These are phyloP conservation scores for Trichoderma hamatum DNA, from an alignment of 2,329 filamentous ascomycete genomes.

Conservation along the genomic window DNA sequence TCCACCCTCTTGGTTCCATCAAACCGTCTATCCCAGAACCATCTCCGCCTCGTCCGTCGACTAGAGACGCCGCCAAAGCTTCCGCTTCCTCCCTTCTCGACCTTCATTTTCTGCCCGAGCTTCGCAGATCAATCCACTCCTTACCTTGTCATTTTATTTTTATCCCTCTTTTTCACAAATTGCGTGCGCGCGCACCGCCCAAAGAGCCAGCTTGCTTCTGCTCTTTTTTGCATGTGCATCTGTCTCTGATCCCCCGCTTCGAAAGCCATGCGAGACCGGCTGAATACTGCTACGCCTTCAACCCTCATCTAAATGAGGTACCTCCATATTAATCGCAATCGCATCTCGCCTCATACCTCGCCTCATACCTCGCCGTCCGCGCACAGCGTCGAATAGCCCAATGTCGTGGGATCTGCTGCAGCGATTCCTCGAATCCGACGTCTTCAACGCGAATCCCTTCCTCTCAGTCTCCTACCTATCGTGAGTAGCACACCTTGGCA, in stretches of 20 bases:
- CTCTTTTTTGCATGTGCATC: background rate
- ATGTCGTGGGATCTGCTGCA: slow-evolving; percentile 88
- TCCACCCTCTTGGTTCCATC: slow-evolving; percentile 5
- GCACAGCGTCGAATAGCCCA: slow-evolving; percentile 41
- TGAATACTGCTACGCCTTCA: slow-evolving; percentile 26
- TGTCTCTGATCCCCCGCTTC: slow-evolving; percentile 7
- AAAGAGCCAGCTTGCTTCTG: background rate
- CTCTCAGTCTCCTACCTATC: slow-evolving; percentile 86
- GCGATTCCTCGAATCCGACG: slow-evolving; percentile 90
- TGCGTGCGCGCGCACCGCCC: background rate
- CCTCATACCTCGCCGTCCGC: slow-evolving; percentile 29
- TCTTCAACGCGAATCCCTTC: slow-evolving; percentile 90
- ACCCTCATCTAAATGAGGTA: slow-evolving; percentile 33
- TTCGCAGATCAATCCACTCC: slow-evolving; percentile 4
- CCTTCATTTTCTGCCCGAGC: slow-evolving; percentile 7
- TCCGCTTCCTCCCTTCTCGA: background rate
- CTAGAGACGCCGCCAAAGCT: slow-evolving; percentile 18
- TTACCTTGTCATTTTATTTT: background rate
- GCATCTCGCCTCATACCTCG: slow-evolving; percentile 24
- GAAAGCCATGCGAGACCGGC: slow-evolving; percentile 33
- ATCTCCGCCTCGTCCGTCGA: slow-evolving; percentile 25
- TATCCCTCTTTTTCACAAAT: background rate
- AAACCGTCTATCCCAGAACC: background rate
- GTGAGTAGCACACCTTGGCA: slow-evolving; percentile 55
- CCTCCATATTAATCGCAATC: slow-evolving; percentile 12